Conservation (phyloP, 345 rosid genomes). For the Citropsis articulata region DNA sequence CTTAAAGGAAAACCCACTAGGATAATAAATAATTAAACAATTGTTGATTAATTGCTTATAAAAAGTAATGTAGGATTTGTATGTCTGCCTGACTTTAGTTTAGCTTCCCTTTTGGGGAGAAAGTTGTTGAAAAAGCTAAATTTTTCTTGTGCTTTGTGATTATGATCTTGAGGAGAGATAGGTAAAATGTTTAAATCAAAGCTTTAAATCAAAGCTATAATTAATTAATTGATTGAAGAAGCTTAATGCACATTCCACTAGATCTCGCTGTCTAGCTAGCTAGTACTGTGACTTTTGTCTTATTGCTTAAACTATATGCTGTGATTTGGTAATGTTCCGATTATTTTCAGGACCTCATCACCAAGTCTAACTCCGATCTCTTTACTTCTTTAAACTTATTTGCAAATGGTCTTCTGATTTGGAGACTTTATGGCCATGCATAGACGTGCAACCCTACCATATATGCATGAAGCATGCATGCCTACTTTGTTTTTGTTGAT, state of each 20-base stretch:
- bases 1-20: conserved; percentile 25
- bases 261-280: conserved; percentile 15
- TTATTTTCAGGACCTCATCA: not conserved
- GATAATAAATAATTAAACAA: conserved; percentile 8
- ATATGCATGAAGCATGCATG: conserved; percentile 5
- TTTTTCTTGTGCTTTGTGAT: conserved; percentile 43
- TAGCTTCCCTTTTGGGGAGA: conserved; percentile 13
- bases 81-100: conserved; percentile 13
- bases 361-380: not conserved
- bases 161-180: conserved; percentile 12
- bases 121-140: conserved; percentile 21
- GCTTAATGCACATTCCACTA: conserved; percentile 2
- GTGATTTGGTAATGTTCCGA: not conserved
- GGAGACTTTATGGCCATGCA: not conserved
- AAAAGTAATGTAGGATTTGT: conserved; percentile 4
- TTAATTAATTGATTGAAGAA: not conserved
- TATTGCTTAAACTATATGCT: conserved; percentile 11
- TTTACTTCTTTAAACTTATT: not conserved
- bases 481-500: not conserved
- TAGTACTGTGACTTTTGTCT: conserved; percentile 23
- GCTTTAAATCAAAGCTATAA: not conserved
- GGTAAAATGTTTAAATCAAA: conserved; percentile 10
- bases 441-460: not conserved
- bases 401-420: not conserved
- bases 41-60: not conserved